These are phyloP conservation scores for Collariella sp. DNA, from an alignment of 495 filamentous ascomycete species.

Conservation along the genomic window DNA sequence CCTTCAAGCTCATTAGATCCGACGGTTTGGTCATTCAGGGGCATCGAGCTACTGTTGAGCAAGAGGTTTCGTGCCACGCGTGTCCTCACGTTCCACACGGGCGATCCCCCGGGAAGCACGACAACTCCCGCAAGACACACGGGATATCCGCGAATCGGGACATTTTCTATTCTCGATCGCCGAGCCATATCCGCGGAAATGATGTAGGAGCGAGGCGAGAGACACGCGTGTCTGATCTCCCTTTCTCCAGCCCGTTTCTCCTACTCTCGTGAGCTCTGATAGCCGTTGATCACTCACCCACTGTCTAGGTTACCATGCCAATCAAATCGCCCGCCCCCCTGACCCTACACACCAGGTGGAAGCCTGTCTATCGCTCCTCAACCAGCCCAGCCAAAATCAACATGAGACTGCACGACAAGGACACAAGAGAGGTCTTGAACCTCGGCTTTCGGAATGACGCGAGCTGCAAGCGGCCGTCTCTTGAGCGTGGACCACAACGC, in stretches of 20 bases:
- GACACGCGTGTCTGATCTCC: no score
- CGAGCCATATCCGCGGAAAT: neutral
- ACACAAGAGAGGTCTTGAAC: neutral
- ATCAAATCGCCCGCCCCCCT: no score
- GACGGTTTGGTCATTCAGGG: no score
- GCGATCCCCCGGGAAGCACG: neutral
- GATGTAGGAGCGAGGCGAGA: no score
- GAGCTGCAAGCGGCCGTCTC: neutral
- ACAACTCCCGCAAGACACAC: neutral
- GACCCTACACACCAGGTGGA: no score
- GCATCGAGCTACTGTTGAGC: neutral
- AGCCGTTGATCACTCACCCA: no score
- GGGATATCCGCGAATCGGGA: neutral
- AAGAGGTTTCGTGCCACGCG: neutral
- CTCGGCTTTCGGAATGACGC: slow-evolving; percentile 2
- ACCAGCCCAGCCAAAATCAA: neutral
- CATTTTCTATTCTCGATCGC: neutral
- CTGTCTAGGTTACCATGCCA: no score
- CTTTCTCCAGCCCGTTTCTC: neutral
- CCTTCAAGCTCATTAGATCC: no score
- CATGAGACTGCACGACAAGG: neutral
- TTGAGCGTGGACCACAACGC: neutral
- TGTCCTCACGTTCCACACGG: neutral
- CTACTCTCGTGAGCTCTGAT: neutral
- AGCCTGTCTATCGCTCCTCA: neutral